Evolutionary conservation across 2,329 filamentous ascomycete species (phyloP).

Genomic region (Alternaria ventricosa): DNA sequence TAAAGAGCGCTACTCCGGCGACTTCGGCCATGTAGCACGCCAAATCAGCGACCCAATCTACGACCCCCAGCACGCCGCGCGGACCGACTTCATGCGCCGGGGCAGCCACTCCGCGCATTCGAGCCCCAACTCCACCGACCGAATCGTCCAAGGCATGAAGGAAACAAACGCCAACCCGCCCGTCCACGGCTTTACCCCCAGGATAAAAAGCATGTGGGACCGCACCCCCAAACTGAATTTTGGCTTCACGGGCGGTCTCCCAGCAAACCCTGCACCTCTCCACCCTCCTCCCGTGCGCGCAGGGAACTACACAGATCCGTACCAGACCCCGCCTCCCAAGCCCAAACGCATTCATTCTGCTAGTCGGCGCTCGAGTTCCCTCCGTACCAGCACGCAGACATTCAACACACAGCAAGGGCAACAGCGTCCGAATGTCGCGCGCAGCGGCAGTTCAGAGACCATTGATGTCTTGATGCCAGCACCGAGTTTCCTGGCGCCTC

Average conservation of each 20-base stretch:
- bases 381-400: conserved; percentile 15
- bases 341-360: conserved; percentile 29
- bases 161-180: conserved; percentile 15
- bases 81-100: conserved; percentile 48
- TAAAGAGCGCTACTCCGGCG: conserved; percentile 44
- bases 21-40: conserved; percentile 47
- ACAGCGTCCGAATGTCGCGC: conserved; percentile 1
- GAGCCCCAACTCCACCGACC: conserved; percentile 35
- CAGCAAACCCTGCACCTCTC: conserved; percentile 20
- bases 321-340: conserved; percentile 38
- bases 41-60: conserved; percentile 50
- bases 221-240: conserved; percentile 44
- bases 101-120: conserved; percentile 32
- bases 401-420: conserved; percentile 8
- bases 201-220: conserved; percentile 46
- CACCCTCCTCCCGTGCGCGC: conserved; percentile 31
- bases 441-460: conserved; percentile 51
- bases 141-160: conserved; percentile 31
- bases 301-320: conserved; percentile 39
- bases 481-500: conserved; percentile 43
- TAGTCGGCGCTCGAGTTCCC: conserved; percentile 20
- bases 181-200: conserved; percentile 36
- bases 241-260: conserved; percentile 30
- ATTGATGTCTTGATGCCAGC: conserved; percentile 54
- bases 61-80: conserved; percentile 42